Evolutionary conservation across 2,329 filamentous ascomycete species (phyloP), one percentile per base, ranked within the genome.

Genomic region (Epichloe uncinata): DNA sequence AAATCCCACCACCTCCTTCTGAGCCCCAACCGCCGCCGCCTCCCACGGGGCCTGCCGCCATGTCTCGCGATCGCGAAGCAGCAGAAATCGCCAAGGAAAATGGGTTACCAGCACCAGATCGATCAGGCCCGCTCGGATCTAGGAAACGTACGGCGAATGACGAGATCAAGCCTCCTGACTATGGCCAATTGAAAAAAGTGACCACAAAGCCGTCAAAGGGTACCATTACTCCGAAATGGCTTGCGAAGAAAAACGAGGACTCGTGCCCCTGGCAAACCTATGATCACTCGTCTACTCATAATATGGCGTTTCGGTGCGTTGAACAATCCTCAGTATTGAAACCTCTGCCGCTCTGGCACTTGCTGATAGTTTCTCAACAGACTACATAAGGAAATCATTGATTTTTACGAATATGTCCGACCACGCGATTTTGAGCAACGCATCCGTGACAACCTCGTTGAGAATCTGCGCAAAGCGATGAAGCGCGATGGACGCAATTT

Each of bases 321-420:
- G 20, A 13, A 26, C 9, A 8, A n/a, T 3, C 11, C n/a, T 22
- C 41, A 30, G 18, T 26, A 45, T 13, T 41, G 16, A 45, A 30
- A 26, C 7, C 5, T 18, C 16, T 18, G 30, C 12, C 38, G 5
- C 4, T 18, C 41, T 30, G 30, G 36, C 33, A 2, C 34, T 42
- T 13, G 30, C 40, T 51, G 34, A 18, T 22, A 34, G 12, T 20
- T 20, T 12, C 22, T 9, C 26, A 33, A 43, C 15, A 89, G 87
- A 65, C 70, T 98, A 26, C 89, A 97, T 65, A 87, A 89, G 60
- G 93, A 98, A 66, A 82, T 97, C 42, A 70, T 85, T 33, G 87
- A 94, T 58, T 97, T 96, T 63, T 94, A 90, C 63, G 74, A 90
- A 36, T 94, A 84, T 63, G 84, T 95, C 34, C 81, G 77, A 54